Evolutionary conservation across 768 basidiomycete species (phyloP), one percentile per base, ranked within the genome.

Genomic region (Serendipita indica): DNA sequence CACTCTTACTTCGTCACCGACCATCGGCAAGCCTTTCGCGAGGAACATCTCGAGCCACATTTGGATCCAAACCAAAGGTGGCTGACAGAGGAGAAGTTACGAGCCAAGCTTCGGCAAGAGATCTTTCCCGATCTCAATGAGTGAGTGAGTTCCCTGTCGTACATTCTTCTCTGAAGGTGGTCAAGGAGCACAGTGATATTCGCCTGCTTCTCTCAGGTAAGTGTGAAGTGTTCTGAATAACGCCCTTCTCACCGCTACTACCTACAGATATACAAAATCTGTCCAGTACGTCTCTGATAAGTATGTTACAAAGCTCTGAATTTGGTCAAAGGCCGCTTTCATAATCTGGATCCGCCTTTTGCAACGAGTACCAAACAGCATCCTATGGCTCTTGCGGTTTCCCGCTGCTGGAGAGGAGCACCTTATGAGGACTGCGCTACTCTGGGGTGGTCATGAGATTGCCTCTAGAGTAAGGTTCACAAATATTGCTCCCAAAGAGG

Each of bases 351-450:
- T 78, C 35, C 71, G 69, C 33, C 77, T 78, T 57, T 69, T 78
- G 18, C 63, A 66, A 14, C 65, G 68, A 57, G 72, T 76, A 39
- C 74, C 71, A 14, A 70, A 71, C 16, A 77, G 77, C 58, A 72
- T 78, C 56, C 70, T 78, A n/a, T 78, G 77, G 77, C 67, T 78
- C 1, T 69, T 78, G 43, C 76, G 77, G 22, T 78, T 78, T 61
- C 77, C 77, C 4, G 67, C 70, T 1, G 67, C 75, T 5, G 77
- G 75, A 39, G 77, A 79, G 56, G 65, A 68, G 57, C 72, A 78
- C 60, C 66, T 78, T 33, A 62, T 72, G 30, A 71, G 72, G 37
- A 69, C 71, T 2, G 77, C 77, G 1, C 57, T 45, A 33, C 61
- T 67, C 34, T 78, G 77, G 77, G 77, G 73, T 4, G 74, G 75